phyloP scores from a whole-genome alignment of 495 filamentous ascomycete genomes.

The Aspergillus sparsus region DNA sequence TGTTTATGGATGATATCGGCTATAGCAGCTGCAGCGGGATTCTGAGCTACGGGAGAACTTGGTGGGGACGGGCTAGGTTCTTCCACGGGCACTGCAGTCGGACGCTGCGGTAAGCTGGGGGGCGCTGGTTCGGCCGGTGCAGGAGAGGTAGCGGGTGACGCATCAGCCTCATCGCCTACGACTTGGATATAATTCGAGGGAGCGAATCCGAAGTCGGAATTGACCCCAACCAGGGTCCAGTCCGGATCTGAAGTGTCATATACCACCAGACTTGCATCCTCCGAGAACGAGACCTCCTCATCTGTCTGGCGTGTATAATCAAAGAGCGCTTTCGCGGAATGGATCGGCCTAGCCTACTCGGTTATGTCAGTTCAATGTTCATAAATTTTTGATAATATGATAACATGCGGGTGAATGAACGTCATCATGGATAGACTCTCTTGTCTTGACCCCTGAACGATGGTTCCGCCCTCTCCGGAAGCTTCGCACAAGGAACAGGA shows the following conservation, averaged over 20 bases:
- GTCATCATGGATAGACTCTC: conserved; percentile 12
- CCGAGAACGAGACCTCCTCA: conserved; percentile 93
- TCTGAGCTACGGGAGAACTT: conserved; percentile 46
- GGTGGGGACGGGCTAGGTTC: conserved; percentile 28
- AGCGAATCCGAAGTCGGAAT: conserved; percentile 89
- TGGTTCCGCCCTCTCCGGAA: conserved; percentile 6
- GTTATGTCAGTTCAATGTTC: neutral
- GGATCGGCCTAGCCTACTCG: conserved; percentile 66
- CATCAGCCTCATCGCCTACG: conserved; percentile 34
- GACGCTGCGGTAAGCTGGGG: conserved; percentile 44
- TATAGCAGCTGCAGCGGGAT: conserved; percentile 70
- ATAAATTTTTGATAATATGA: neutral
- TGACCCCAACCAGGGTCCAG: conserved; percentile 88
- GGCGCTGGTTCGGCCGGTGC: conserved; percentile 32
- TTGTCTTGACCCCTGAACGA: conserved; percentile 23
- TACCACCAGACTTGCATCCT: conserved; percentile 80
- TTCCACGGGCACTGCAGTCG: conserved; percentile 25
- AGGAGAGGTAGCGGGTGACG: conserved; percentile 33
- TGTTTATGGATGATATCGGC: conserved; percentile 69
- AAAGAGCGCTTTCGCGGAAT: conserved; percentile 82
- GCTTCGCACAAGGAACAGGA: neutral
- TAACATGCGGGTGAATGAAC: conserved; percentile 6
- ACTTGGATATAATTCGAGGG: conserved; percentile 97
- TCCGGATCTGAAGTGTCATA: conserved; percentile 92
- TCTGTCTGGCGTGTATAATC: conserved; percentile 97